Base-by-base conservation (phyloP, 805 yeast species). In the Candida pini region DNA sequence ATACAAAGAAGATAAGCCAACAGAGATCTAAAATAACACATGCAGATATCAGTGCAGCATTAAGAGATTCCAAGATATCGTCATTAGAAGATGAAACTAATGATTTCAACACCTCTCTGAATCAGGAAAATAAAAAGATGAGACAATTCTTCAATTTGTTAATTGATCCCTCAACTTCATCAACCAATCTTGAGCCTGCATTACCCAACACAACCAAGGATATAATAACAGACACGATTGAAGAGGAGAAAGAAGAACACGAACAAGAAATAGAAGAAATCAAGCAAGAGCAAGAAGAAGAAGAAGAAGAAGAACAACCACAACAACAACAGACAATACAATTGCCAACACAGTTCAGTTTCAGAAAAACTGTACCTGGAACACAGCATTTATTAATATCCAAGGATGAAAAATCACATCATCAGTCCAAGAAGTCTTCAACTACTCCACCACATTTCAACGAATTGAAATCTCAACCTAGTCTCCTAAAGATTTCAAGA, bases 311-410 rank as follows among this genome's bases (percentile, higher is more conserved):
- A 6, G 16, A 16, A 17, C 8, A 6, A 9, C 15, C 4, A 5
- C 13, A 30, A 20, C 19, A 21, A 6, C 8, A 23, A 15, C 10
- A 30, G 14, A 10, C 13, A 8, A n/a, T 16, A 17, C 26, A 22
- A n/a, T 25, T 35, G 13, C 30, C 40, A 4, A 32, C 49, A 4
- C 15, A 28, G 7, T 41, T 33, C 22, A 36, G 40, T 16, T 44
- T 48, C 21, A 33, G 50, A 29, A 45, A 44, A 23, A 27, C 33
- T 6, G 30, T 38, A 6, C 48, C 47, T 1, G 52, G 47, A 19
- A 48, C 44, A 5, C 43, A 36, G 18, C 44, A 41, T 23, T 40
- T 33, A 7, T 28, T 41, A 20, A 12, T 38, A 9, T 29, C 39
- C 15, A 39, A 28, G 26, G 36, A 34, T 16, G 44, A 43, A 30